Base-by-base conservation (phyloP, 225 moss, liverwort and hornwort species). In the Straminergon stramineum region DNA sequence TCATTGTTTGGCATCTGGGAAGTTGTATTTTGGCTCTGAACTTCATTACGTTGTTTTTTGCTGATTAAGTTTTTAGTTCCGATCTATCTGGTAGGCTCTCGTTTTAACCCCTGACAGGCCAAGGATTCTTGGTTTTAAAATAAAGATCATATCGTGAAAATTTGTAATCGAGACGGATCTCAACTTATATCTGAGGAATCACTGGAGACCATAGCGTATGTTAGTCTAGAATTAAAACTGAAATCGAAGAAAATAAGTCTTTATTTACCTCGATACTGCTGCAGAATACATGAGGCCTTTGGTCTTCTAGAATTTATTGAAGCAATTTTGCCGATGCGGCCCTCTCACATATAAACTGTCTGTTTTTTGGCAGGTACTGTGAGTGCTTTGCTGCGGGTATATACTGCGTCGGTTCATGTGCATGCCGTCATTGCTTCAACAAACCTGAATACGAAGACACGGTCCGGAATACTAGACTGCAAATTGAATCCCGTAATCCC, bases 371-470 rank as follows among this genome's bases (percentile, higher is more conserved):
- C 93, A 98, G 98, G 90, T 98, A 98, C 87, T 98, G 98, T 88
- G 98, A 98, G 87, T 98, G 98, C 91, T 98, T 98, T 86, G 96
- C 98, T 88, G 98, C 98, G 31, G 97, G 98, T 56, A 92, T 95
- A 32, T 98, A 96, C 85, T 98, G 98, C 52, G 94, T 97, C 56
- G 97, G 96, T 64, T 92, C 98, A 31, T 98, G 98, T 92, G 95
- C 98, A 56, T 98, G 98, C 89, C 96, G 93, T 82, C 97, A 98
- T 82, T 98, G 98, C 91, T 97, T 97, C 92, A 98, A 98, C 95
- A 98, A 98, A 90, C 97, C 96, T 48, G 96, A 97, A 87, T 96
- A 94, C 84, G 96, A 91, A 86, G 98, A 98, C 66, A 97, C 94
- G 8, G 98, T 98, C 31, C 79, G 94, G 19, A 94, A 91, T 63